Percentiles rank a stretch among this genome's conserved stretches.
phyloP scores from a whole-genome alignment of 1,284 basidiomycete genomes.

The Naganishia cerealis region DNA sequence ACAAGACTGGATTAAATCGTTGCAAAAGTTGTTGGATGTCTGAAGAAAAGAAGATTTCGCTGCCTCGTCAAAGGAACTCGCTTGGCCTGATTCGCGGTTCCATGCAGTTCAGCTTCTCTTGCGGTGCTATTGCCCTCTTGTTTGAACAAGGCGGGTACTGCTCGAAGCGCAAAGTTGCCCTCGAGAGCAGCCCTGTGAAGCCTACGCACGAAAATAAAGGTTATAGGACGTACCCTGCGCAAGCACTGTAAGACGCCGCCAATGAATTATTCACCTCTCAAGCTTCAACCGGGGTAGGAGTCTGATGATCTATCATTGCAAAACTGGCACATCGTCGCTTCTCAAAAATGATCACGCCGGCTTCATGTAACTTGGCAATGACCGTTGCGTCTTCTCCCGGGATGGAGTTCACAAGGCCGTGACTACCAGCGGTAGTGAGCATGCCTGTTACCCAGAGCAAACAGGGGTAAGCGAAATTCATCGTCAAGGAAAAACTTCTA shows the following conservation, averaged over 20 bases:
- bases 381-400: conserved; percentile 26
- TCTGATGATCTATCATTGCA: conserved; percentile 36
- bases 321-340: conserved; percentile 44
- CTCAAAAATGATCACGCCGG: conserved; percentile 43
- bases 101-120: no score
- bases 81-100: no score
- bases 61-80: no score
- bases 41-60: no score
- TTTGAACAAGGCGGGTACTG: not conserved
- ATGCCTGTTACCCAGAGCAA: conserved; percentile 4
- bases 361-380: conserved; percentile 33
- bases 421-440: conserved; percentile 22
- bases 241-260: not conserved
- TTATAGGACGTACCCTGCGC: not conserved
- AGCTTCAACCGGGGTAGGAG: no score
- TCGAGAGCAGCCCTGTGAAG: conserved; percentile 4
- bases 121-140: no score
- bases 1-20: not conserved
- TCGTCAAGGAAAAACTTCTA: no score
- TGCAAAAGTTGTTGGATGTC: not conserved
- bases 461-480: no score
- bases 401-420: conserved; percentile 8
- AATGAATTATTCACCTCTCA: no score
- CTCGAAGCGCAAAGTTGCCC: conserved; percentile 3
- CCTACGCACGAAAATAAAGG: no score